Base-by-base conservation (phyloP, 176 grass and related monocot species). In the Avena sativa region DNA sequence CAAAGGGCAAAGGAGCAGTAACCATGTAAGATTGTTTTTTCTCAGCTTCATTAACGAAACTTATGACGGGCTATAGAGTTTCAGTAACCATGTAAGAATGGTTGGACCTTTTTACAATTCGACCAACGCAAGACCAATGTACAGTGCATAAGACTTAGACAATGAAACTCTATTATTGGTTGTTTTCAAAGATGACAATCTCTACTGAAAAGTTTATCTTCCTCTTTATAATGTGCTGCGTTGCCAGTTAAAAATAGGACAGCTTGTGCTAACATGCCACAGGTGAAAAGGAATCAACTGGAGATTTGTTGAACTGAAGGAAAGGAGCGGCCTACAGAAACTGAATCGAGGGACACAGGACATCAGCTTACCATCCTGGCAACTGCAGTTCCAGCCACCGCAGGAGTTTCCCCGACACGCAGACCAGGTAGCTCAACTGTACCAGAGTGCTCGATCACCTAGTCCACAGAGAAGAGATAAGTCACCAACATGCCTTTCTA, bases 381-480 rank as follows among this genome's bases (percentile, higher is more conserved):
- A 73, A 94, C 13, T 83, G 93, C 92, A 68, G 89, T 96, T 83
- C n/a, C 80, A 87, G 84, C 90, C 73, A 92, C 55, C 15, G 80
- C 44, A 23, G 92, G 89, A 50, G 43, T 62, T 80, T 89, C 85
- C 84, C 76, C 58, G 0, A 71, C 11, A 17, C 68, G 64, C 56
- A 94, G 90, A 80, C 79, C 85, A 74, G 87, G 2, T 56, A 93
- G 73, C 64, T 96, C 93, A 2, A 91, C 74, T 48, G 90, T 88
- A 8, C 90, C 90, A 87, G 92, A 94, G 80, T 96, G 92, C 83
- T 94, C 96, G 17, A 94, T 16, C 63, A 96, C 90, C 96, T 98
- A 68, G 23, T 56, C 69, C 69, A 59, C 20, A 58, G 62, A 43
- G 76, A 91, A 28, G 43, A 76, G 81, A 77, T 12, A 26, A 40